A percentile compares a stretch with the other conserved stretches of the same genome.
phyloP scores from a whole-genome alignment of 352 stramenopile species.

The Phytophthora sansomeana region DNA sequence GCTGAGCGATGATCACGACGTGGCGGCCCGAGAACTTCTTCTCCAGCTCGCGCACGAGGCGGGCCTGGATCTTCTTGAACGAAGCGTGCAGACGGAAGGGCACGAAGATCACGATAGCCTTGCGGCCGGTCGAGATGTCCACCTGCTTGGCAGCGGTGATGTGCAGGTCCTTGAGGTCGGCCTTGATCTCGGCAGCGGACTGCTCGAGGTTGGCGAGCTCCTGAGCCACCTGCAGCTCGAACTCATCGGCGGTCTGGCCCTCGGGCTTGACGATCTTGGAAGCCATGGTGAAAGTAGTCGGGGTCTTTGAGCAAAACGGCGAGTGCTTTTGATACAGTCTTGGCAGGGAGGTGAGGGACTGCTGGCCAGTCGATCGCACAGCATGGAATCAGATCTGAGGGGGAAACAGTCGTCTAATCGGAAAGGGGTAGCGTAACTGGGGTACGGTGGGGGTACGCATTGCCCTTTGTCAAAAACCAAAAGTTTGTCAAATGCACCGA shows the following conservation, averaged over 20 bases:
- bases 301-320: constrained; percentile 45
- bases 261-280: constrained; percentile 90
- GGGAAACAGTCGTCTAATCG: constrained; percentile 5
- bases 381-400: constrained; percentile 34
- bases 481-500: too few relatives aligned
- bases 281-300: constrained; percentile 62
- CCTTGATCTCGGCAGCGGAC: constrained; percentile 97
- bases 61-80: constrained; percentile 99
- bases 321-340: constrained; percentile 18
- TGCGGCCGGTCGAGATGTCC: constrained; percentile 94
- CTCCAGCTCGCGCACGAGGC: constrained; percentile 98
- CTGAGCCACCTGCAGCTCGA: constrained; percentile 90
- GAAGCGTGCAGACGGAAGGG: constrained; percentile 97
- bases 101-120: constrained; percentile 99
- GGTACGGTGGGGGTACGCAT: background rate
- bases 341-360: constrained; percentile 2
- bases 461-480: too few relatives aligned
- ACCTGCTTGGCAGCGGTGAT: constrained; percentile 99
- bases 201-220: constrained; percentile 92
- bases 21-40: constrained; percentile 99
- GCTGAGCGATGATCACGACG: constrained; percentile 99
- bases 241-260: constrained; percentile 87
- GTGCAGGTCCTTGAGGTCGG: constrained; percentile 98
- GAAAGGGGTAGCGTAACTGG: background rate
- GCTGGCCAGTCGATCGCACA: constrained; percentile 43